phyloP scores from a whole-genome alignment of 2,329 filamentous ascomycete genomes.

The Alternaria atra region DNA sequence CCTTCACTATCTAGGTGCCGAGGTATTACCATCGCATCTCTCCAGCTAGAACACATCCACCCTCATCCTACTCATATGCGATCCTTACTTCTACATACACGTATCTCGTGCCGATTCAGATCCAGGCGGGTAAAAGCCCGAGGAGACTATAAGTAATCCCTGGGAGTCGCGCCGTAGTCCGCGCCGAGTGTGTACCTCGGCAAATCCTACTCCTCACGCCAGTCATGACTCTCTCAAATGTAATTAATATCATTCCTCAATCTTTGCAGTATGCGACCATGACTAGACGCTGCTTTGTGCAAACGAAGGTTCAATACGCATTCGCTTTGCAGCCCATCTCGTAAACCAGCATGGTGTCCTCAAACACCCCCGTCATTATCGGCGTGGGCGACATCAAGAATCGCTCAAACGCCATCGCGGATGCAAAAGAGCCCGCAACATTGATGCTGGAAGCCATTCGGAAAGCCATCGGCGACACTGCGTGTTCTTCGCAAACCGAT shows the following conservation, averaged over 20 bases:
- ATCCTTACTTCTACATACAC: not conserved
- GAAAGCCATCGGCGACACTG: slow-evolving; percentile 62
- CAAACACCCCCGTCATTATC: slow-evolving; percentile 63
- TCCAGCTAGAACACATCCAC: not conserved
- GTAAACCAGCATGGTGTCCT: not conserved
- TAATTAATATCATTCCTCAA: not conserved
- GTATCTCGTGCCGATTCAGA: no score
- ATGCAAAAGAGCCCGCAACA: slow-evolving; percentile 67
- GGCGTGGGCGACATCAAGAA: slow-evolving; percentile 71
- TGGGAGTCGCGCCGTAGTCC: not conserved
- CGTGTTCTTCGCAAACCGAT: slow-evolving; percentile 38
- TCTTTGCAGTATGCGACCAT: not conserved
- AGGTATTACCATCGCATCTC: not conserved
- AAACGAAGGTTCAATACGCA: not conserved
- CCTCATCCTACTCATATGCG: not conserved
- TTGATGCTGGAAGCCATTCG: slow-evolving; percentile 67
- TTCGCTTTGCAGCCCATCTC: not conserved
- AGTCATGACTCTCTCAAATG: slow-evolving; percentile 19
- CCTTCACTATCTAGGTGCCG: not conserved
- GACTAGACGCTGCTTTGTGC: not conserved
- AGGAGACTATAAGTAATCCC: not conserved
- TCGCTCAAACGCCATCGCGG: slow-evolving; percentile 59
- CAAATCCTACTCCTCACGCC: slow-evolving; percentile 9
- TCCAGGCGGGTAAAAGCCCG: not conserved
- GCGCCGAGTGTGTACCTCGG: slow-evolving; percentile 11